A percentile compares a stretch with the other conserved stretches of the same genome.
Conservation (phyloP, 139 green algal genomes). For the Chlorella ohadii region DNA sequence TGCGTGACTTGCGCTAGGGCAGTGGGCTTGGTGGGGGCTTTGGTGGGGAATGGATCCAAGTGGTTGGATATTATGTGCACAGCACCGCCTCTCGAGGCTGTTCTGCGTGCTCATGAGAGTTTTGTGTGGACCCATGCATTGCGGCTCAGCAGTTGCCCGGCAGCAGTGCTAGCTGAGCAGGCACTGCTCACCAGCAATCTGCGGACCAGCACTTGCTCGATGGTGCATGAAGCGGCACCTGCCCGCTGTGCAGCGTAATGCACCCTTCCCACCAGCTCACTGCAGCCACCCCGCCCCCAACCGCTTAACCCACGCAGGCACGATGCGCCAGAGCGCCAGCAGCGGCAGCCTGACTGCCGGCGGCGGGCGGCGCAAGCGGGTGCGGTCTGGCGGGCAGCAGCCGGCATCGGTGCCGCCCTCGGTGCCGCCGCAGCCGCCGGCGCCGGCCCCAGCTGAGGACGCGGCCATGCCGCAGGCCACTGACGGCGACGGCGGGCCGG, state of each 20-base stretch:
- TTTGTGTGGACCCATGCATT: too few relatives aligned
- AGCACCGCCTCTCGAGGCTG: too few relatives aligned
- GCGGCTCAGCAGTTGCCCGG: too few relatives aligned
- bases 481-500: not conserved
- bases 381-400: not conserved
- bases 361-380: not conserved
- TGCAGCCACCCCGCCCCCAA: not conserved
- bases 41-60: too few relatives aligned
- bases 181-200: too few relatives aligned
- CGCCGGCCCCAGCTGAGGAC: not conserved
- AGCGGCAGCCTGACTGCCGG: conserved; percentile 14
- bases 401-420: not conserved
- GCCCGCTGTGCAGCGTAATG: not conserved
- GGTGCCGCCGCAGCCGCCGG: not conserved
- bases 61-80: too few relatives aligned
- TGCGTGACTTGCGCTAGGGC: too few relatives aligned
- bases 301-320: not conserved
- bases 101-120: too few relatives aligned
- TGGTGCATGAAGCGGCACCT: too few relatives aligned
- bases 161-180: too few relatives aligned
- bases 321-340: conserved; percentile 25
- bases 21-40: too few relatives aligned
- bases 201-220: too few relatives aligned
- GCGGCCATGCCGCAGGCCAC: not conserved
- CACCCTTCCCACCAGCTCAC: not conserved